A percentile compares a stretch with the other conserved stretches of the same genome.
phyloP scores from a whole-genome alignment of 1,284 basidiomycete species.

The Mycosarcoma mackinlayi region DNA sequence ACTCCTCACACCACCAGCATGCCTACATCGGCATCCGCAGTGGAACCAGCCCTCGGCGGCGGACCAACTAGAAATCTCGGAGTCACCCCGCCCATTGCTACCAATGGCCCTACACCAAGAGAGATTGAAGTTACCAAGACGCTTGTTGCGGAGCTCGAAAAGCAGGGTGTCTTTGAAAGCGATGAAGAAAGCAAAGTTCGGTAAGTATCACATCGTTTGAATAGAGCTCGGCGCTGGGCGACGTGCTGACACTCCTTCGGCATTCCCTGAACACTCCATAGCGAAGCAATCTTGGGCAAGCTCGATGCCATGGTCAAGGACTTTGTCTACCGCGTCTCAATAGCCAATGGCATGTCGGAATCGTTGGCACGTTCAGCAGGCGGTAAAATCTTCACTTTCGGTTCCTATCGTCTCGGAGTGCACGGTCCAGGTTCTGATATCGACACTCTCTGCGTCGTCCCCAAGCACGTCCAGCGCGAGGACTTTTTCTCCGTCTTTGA shows the following conservation, averaged over 20 bases:
- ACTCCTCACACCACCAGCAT: slow-evolving; percentile 11
- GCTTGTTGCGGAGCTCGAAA: slow-evolving; percentile 86
- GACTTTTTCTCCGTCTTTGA: slow-evolving; percentile 96
- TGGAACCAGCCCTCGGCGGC: slow-evolving; percentile 50
- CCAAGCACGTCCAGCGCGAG: slow-evolving; percentile 91
- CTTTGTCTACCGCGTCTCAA: slow-evolving; percentile 87
- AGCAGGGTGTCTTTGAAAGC: slow-evolving; percentile 88
- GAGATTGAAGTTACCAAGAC: slow-evolving; percentile 76
- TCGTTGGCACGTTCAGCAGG: slow-evolving; percentile 85
- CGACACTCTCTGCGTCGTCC: slow-evolving; percentile 97
- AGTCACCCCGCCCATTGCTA: slow-evolving; percentile 87
- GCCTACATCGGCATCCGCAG: slow-evolving; percentile 45
- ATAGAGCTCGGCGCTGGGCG: neutral
- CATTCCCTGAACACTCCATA: slow-evolving; percentile 66
- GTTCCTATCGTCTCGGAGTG: slow-evolving; percentile 84
- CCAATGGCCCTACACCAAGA: slow-evolving; percentile 61
- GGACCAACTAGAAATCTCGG: slow-evolving; percentile 64
- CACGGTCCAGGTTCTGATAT: slow-evolving; percentile 97
- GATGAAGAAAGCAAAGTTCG: slow-evolving; percentile 88
- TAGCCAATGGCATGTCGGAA: slow-evolving; percentile 85
- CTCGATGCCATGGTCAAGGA: slow-evolving; percentile 90
- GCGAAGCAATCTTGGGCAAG: slow-evolving; percentile 91
- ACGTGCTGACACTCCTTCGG: neutral
- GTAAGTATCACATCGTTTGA: too few species aligned
- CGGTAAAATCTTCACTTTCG: slow-evolving; percentile 98